Percentiles rank a stretch among this genome's conserved stretches.
Conservation (phyloP, 2,329 filamentous ascomycete species). For the Penicillium frequentans region DNA sequence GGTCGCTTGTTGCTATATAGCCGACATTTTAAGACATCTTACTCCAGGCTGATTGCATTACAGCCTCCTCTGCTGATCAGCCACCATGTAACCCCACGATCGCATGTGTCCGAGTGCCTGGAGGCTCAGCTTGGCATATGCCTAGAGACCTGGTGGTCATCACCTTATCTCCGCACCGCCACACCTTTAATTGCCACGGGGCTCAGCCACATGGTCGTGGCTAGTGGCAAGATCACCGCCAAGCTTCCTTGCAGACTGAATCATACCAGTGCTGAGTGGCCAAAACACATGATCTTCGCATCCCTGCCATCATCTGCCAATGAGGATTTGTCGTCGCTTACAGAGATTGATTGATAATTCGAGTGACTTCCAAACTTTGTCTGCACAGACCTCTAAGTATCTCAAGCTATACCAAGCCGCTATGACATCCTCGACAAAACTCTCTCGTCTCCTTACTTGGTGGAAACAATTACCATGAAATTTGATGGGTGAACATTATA, state of each 20-base stretch:
- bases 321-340: background rate
- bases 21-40: background rate
- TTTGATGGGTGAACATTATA: background rate
- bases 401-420: background rate
- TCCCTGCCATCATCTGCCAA: background rate
- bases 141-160: background rate
- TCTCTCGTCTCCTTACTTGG: background rate
- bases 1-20: background rate
- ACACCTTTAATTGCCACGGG: background rate
- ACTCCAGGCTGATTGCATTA: background rate
- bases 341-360: background rate
- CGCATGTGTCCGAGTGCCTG: background rate
- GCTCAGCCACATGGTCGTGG: slow-evolving; percentile 1
- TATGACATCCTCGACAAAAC: background rate
- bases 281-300: background rate
- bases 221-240: background rate
- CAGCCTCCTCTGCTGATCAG: background rate
- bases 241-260: background rate
- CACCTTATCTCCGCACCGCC: background rate
- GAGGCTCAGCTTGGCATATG: background rate
- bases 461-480: background rate
- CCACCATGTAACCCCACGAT: background rate
- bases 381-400: background rate
- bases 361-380: background rate
- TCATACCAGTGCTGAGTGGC: background rate